Conservation (phyloP, 305 asterid species). For the Solanum aculeatissimum region DNA sequence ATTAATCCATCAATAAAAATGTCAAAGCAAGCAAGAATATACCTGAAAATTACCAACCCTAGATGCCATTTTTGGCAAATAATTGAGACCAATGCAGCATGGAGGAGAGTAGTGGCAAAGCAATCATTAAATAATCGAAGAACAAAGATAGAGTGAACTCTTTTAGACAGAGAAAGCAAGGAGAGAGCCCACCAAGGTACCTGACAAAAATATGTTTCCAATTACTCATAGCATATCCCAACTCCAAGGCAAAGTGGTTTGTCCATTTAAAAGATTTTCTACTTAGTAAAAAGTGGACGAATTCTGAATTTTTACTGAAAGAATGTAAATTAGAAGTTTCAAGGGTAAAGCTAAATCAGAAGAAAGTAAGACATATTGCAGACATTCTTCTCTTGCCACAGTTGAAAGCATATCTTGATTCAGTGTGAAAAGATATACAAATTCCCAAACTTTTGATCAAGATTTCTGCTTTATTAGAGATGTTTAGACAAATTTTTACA, state of each 20-base stretch:
- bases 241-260: background rate
- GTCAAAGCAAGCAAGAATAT: constrained; percentile 4
- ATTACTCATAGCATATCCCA: background rate
- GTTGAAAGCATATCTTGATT: background rate
- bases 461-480: background rate
- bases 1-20: background rate
- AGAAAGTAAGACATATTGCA: background rate
- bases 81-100: constrained; percentile 60
- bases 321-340: background rate
- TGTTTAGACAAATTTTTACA: background rate
- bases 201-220: constrained; percentile 29
- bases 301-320: background rate
- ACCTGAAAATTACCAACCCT: constrained; percentile 90
- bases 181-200: constrained; percentile 97
- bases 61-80: constrained; percentile 88
- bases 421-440: background rate
- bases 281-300: background rate
- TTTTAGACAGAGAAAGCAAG: constrained; percentile 71
- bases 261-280: background rate
- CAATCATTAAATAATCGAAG: constrained; percentile 97
- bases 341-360: background rate
- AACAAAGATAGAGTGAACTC: constrained; percentile 86
- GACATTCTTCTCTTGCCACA: background rate
- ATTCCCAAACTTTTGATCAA: background rate
- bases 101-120: constrained; percentile 85